Evolutionary conservation across 2,329 filamentous ascomycete genomes (phyloP).

Genomic region (Pseudocercospora cruenta): DNA sequence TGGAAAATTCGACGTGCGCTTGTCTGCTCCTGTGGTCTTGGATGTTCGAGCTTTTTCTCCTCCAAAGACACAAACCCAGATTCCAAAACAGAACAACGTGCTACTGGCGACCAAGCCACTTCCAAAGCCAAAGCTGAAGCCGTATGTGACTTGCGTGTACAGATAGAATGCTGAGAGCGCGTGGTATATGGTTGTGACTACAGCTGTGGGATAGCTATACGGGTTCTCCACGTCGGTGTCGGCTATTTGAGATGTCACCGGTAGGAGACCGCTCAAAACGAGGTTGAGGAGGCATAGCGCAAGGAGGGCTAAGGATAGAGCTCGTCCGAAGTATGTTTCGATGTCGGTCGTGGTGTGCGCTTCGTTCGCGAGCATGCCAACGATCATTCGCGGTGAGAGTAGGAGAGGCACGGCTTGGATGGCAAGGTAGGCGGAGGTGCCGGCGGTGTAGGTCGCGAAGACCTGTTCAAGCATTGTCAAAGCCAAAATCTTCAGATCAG

Average conservation of each 20-base stretch:
- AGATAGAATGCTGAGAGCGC: conserved; percentile 64
- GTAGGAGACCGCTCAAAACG: conserved; percentile 71
- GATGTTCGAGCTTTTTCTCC: conserved; percentile 60
- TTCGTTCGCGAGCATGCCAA: conserved; percentile 61
- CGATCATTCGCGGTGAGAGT: conserved; percentile 63
- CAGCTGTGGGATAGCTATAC: conserved; percentile 64
- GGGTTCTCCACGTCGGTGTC: conserved; percentile 15
- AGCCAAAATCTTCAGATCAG: background rate
- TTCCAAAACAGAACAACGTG: conserved; percentile 62
- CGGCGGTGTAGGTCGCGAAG: conserved; percentile 1
- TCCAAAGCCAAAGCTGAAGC: conserved; percentile 58
- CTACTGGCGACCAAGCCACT: conserved; percentile 63
- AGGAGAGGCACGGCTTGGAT: conserved; percentile 59
- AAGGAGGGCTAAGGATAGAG: conserved; percentile 69
- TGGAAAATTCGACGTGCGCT: conserved; percentile 67
- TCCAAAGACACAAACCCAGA: conserved; percentile 67
- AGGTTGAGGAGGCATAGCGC: conserved; percentile 66
- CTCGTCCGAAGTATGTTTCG: conserved; percentile 74
- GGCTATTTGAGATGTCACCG: conserved; percentile 47
- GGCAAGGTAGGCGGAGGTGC: conserved; percentile 46
- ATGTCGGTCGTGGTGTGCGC: conserved; percentile 59
- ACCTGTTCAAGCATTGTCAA: background rate
- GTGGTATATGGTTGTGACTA: conserved; percentile 69
- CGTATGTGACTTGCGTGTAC: conserved; percentile 67
- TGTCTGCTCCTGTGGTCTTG: conserved; percentile 67